Conservation (phyloP, 768 basidiomycete species). For the Xerocomus brunneocitrinus region DNA sequence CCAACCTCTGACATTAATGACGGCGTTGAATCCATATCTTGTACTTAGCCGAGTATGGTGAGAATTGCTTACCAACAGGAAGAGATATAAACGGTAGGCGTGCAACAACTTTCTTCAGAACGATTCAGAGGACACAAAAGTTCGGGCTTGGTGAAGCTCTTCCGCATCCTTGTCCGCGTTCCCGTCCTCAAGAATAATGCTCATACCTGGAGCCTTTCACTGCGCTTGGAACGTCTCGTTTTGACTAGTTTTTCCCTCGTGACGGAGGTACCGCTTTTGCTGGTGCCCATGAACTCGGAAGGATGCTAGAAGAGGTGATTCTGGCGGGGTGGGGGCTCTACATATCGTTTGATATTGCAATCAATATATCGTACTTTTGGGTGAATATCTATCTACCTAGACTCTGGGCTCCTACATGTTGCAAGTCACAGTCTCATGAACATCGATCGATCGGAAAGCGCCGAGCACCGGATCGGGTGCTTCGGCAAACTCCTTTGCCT, state of each 20-base stretch:
- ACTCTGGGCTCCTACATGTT: no score
- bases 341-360: constrained; percentile 16
- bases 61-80: constrained; percentile 40
- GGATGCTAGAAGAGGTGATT: constrained; percentile 35
- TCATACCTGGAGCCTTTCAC: constrained; percentile 33
- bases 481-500: neutral
- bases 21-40: no score
- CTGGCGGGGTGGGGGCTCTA: constrained; percentile 30
- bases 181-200: constrained; percentile 75
- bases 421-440: no score
- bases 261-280: constrained; percentile 67
- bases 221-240: constrained; percentile 36
- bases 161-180: constrained; percentile 92
- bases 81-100: constrained; percentile 11
- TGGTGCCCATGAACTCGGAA: constrained; percentile 62
- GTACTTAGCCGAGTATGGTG: constrained; percentile 31
- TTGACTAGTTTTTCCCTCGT: constrained; percentile 40
- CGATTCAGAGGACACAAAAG: constrained; percentile 86
- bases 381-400: no score
- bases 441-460: neutral
- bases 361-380: neutral
- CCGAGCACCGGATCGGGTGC: neutral
- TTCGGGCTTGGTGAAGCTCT: constrained; percentile 82
- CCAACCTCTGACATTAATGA: no score
- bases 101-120: constrained; percentile 36